Conservation (phyloP, 1,284 basidiomycete species). For the Phellinidium pouzarii region DNA sequence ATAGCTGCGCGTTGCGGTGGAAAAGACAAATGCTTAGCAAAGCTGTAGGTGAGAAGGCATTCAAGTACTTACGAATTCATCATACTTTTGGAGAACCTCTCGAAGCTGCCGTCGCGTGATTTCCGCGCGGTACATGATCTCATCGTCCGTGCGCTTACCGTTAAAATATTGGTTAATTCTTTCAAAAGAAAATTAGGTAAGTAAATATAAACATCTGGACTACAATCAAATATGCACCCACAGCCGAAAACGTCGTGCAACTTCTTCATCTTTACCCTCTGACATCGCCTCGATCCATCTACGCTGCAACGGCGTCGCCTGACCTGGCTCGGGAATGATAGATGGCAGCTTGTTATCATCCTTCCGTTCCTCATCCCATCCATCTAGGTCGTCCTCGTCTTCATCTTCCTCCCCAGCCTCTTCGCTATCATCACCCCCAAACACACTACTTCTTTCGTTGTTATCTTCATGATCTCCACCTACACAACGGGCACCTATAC, state of each 20-base stretch:
- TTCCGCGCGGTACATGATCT: constrained; percentile 70
- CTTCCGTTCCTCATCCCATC: constrained; percentile 41
- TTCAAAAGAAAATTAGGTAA: background rate
- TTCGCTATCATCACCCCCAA: background rate
- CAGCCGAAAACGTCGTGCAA: constrained; percentile 62
- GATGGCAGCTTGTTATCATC: constrained; percentile 52
- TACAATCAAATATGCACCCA: constrained; percentile 31
- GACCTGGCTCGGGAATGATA: constrained; percentile 77
- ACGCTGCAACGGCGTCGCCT: constrained; percentile 69
- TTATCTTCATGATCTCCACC: constrained; percentile 31
- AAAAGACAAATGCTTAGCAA: background rate
- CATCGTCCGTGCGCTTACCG: constrained; percentile 73
- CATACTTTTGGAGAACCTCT: constrained; percentile 73
- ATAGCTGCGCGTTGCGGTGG: background rate
- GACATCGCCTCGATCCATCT: constrained; percentile 82
- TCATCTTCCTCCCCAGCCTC: constrained; percentile 14
- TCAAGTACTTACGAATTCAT: constrained; percentile 56
- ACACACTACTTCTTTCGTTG: constrained; percentile 8
- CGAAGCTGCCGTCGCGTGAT: constrained; percentile 70
- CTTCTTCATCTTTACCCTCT: constrained; percentile 59
- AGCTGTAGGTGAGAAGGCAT: background rate
- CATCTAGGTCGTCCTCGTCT: constrained; percentile 24
- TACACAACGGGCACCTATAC: background rate
- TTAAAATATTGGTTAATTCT: constrained; percentile 82
- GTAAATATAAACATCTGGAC: background rate